Base-by-base conservation (phyloP, 331 rosid species). In the Pyrus hybrid region DNA sequence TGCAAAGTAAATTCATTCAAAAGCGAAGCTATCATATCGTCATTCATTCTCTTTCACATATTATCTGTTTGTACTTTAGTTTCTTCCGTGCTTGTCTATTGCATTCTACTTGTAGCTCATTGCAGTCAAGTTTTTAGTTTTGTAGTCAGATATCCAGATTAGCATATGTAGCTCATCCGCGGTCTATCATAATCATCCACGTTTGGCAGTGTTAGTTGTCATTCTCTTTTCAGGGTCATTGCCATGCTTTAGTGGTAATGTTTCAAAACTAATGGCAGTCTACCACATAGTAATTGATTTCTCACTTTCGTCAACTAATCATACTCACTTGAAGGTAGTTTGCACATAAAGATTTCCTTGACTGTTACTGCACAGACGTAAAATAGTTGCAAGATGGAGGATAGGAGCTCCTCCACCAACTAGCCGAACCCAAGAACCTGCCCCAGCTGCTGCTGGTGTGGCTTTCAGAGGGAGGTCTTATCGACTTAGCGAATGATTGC, bases 401-500 rank as follows among this genome's bases (percentile, higher is more conserved):
- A 86, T 95, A 72, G 93, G 97, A 79, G 88, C 83, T 58, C 82
- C 82, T 54, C 96, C n/a, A 74, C 93, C 91, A 28, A 26, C 76
- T 71, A 83, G 71, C 81, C 93, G 81, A 63, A 85, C 84, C 63
- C 87, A 80, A 86, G 79, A 87, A 72, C 73, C 70, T 20, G 57
- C 82, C 33, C 86, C 80, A 70, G 80, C 80, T 37, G 84, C 85
- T 61, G 67, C 97, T 0, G 90, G 93, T 37, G 83, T 8, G 37
- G 80, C 93, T 78, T 95, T 95, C 87, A 85, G 97, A 74, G 99
- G 98, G 77, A 90, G 98, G 82, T 83, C 97, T 30, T 82, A 91
- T 72, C 85, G 99, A 41, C 91, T 91, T 10, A 73, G 71, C 61
- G 96, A 66, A 30, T 82, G 85, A 62, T 20, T 67, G 28, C 43